Percentiles rank a stretch among this genome's conserved stretches.
Conservation (phyloP, 148 eudicot species). For the Limonium bicolor region DNA sequence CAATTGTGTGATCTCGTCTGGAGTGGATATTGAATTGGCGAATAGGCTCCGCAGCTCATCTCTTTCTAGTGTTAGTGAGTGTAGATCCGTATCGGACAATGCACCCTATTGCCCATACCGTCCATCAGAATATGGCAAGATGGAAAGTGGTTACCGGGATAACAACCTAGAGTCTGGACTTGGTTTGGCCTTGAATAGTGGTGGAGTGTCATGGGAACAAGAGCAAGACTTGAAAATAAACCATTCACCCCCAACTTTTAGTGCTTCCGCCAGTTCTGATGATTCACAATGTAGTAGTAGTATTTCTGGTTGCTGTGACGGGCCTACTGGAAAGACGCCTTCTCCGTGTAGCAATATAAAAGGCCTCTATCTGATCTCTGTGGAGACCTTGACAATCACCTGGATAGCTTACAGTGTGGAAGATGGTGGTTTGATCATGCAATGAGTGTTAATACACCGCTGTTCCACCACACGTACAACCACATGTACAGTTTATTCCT, state of each 20-base stretch:
- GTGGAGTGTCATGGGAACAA: constrained; percentile 1
- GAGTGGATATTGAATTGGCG: constrained; percentile 16
- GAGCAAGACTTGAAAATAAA: no score
- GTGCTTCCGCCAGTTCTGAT: background rate
- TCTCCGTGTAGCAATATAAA: no score
- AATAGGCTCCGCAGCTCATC: constrained; percentile 9
- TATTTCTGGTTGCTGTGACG: background rate
- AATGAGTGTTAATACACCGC: constrained; percentile 16
- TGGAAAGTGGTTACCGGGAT: constrained; percentile 13
- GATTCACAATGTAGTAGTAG: constrained; percentile 3
- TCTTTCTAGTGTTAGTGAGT: constrained; percentile 5
- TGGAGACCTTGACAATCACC: constrained; percentile 50
- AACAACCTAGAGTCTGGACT: constrained; percentile 4
- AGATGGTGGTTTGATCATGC: constrained; percentile 32
- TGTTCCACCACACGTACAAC: constrained; percentile 16
- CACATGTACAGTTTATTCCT: constrained; percentile 17
- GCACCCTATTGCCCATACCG: constrained; percentile 33
- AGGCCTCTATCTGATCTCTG: constrained; percentile 35
- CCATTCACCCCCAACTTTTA: constrained; percentile 1
- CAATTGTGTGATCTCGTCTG: constrained; percentile 21
- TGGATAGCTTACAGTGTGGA: constrained; percentile 35
- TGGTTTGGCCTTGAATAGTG: background rate
- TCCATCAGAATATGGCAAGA: constrained; percentile 15
- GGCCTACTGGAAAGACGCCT: no score
- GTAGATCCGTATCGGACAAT: constrained; percentile 1